phyloP scores from a whole-genome alignment of 768 basidiomycete species.

The Gymnopilus junonius region DNA sequence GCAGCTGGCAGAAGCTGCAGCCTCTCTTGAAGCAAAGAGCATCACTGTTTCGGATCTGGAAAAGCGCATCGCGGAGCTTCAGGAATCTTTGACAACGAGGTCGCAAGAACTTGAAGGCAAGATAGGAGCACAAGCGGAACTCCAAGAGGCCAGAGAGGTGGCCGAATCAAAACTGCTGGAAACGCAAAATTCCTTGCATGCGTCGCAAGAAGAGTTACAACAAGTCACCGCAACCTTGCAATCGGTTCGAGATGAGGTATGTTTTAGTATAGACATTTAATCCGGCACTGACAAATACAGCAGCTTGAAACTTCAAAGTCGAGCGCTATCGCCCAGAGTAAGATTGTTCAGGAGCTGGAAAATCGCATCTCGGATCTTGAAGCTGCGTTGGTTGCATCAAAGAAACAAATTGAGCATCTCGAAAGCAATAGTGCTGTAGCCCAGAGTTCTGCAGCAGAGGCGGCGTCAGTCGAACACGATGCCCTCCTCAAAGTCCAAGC shows the following conservation, averaged over 20 bases:
- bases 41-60: constrained; percentile 57
- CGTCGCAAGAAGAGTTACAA: constrained; percentile 35
- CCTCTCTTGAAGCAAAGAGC: constrained; percentile 57
- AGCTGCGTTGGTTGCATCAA: constrained; percentile 50
- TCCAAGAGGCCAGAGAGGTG: constrained; percentile 52
- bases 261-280: constrained; percentile 15
- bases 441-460: constrained; percentile 46
- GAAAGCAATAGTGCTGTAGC: constrained; percentile 50
- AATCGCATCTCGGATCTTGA: constrained; percentile 56
- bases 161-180: constrained; percentile 54
- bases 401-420: constrained; percentile 56
- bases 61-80: constrained; percentile 51
- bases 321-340: constrained; percentile 42
- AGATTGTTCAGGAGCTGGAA: constrained; percentile 51
- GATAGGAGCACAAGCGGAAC: constrained; percentile 41
- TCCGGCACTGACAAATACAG: constrained; percentile 1
- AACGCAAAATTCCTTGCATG: constrained; percentile 43
- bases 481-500: constrained; percentile 66
- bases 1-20: constrained; percentile 65
- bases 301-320: constrained; percentile 60
- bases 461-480: constrained; percentile 65
- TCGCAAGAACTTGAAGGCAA: constrained; percentile 54
- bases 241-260: constrained; percentile 55
- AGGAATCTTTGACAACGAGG: constrained; percentile 51
- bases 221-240: constrained; percentile 41